phyloP scores from a whole-genome alignment of 306 rosid species.

The Lathyrus oleraceus region DNA sequence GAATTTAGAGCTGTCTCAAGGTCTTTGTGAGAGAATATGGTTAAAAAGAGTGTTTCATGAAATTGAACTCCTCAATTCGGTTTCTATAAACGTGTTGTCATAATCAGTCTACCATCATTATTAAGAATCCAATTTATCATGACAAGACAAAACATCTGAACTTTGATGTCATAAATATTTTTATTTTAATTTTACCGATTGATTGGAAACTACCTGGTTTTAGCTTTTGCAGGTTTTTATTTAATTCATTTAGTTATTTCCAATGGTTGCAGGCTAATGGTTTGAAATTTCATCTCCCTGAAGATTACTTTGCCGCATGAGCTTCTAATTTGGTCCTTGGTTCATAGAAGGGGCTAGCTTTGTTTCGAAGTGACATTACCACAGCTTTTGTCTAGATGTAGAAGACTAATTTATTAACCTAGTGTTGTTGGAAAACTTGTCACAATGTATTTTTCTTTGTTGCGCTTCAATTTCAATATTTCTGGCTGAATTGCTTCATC shows the following conservation, averaged over 20 bases:
- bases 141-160: not conserved
- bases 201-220: conserved; percentile 8
- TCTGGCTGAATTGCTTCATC: not conserved
- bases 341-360: not conserved
- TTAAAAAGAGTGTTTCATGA: no score
- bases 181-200: conserved; percentile 2
- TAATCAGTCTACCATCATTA: no score
- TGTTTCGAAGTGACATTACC: conserved; percentile 5
- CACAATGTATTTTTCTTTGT: conserved; percentile 5
- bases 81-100: no score
- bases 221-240: conserved; percentile 17
- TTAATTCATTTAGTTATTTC: conserved; percentile 15
- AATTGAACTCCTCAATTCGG: no score
- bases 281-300: conserved; percentile 74
- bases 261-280: conserved; percentile 67
- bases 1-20: no score
- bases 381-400: conserved; percentile 14
- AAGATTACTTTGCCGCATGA: conserved; percentile 56
- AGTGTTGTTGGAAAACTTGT: not conserved
- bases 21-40: no score
- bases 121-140: no score
- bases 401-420: conserved; percentile 6
- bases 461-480: not conserved
- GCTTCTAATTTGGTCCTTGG: conserved; percentile 25
- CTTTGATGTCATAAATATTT: not conserved